Base-by-base conservation (phyloP, 306 rosid genomes). In the Alnus glutinosa region DNA sequence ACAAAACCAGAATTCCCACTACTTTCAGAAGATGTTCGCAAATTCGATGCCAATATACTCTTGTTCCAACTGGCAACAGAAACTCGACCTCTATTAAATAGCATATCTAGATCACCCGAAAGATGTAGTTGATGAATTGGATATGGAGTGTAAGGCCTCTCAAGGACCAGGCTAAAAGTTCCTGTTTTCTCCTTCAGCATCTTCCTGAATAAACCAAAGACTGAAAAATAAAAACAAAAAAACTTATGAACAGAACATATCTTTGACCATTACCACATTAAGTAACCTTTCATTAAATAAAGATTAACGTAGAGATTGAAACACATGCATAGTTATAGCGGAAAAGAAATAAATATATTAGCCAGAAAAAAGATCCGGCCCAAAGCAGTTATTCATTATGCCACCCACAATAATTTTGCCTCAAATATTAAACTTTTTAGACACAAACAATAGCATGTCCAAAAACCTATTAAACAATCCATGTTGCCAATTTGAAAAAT, bases 31-130 rank as follows among this genome's bases (percentile, higher is more conserved):
- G 89, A 82, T 32, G 97, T 48, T 73, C 85, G 91, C 73, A 90
- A 85, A 86, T 84, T 87, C 66, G 92, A 86, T 44, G 97, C 91
- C 86, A 92, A 82, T 42, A 85, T 54, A 46, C 82, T 66, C 83
- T 86, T 89, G 83, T 89, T 89, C 97, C 98, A 94, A 18, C 97
- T 91, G 68, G 85, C 85, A 64, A 94, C 49, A 66, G 98, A 90
- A 80, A 91, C 97, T 83, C 89, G 87, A 11, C 97, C 97, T 86
- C 90, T 89, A 81, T 92, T 94, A 82, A 89, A 92, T 67, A 88
- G 46, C 80, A 88, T 78, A 74, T 94, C 97, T 23, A 88, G 78
- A 83, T 85, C 94, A 82, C 83, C 84, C 83, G 63, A 82, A 72
- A 79, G 83, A 78, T 87, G 88, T 75, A 86, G 83, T 36, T 82